Percentiles rank a stretch among this genome's conserved stretches.
phyloP scores from a whole-genome alignment of 1,284 basidiomycete genomes.

The Ganoderma leucocontextum region DNA sequence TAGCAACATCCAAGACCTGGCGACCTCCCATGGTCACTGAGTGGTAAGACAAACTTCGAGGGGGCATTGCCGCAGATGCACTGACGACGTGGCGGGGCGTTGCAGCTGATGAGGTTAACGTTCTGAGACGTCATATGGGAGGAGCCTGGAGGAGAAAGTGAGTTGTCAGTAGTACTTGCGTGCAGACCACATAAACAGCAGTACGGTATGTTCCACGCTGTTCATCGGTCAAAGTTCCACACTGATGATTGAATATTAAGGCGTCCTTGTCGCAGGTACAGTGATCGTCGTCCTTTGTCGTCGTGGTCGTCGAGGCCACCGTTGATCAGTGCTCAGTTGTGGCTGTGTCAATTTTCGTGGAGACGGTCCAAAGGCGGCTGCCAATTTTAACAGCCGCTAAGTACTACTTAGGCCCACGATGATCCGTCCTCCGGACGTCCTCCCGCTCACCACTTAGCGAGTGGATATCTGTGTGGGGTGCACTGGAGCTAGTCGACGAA shows the following conservation, averaged over 20 bases:
- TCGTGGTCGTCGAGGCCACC: neutral
- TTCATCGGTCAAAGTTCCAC: neutral
- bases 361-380: neutral
- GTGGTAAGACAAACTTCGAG: no score
- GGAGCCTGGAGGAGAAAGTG: no score
- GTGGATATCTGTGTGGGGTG: conserved; percentile 12
- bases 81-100: no score
- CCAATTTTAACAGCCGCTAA: neutral
- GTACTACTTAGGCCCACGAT: neutral
- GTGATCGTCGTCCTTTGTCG: neutral
- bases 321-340: neutral
- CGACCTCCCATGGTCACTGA: no score
- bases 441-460: neutral
- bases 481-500: conserved; percentile 16
- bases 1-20: neutral
- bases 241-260: neutral
- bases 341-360: neutral
- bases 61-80: no score
- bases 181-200: no score
- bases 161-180: no score
- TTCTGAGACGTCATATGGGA: no score
- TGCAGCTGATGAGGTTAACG: no score
- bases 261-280: neutral
- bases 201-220: neutral
- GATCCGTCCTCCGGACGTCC: neutral